Evolutionary conservation across 73 alveolate genomes (phyloP), one percentile per base, ranked within the genome.

Genomic region (Paramecium caudatum): DNA sequence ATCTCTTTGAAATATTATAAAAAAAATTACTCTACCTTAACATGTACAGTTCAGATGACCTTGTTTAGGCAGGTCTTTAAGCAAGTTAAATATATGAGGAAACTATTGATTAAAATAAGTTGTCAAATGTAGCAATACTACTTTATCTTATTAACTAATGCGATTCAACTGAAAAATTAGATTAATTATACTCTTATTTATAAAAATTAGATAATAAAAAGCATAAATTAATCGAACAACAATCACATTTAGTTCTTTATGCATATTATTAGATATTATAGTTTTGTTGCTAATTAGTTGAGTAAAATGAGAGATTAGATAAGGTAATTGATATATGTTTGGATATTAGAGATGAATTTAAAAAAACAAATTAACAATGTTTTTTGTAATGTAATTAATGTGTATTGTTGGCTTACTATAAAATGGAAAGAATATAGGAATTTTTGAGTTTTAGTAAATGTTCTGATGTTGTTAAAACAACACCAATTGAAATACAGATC

Each of bases 161-260:
- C 43, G 30, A 55, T 55, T 55, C 80, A 55, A 55, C 46, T 55
- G 80, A 55, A 55, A 55, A 55, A 55, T 27, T 55, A 55, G 80
- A 55, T 55, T 43, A 55, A 55, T 55, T 55, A 27, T 55, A 55
- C 30, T 43, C 23, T 27, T 55, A 7, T 10, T 27, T 55, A 27
- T 27, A 27, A 27, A 55, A 55, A 55, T 55, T 55, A 12, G 80
- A 55, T 10, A 27, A 65, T 25, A 65, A 65, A 65, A 65, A 65
- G 34, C 49, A 65, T 30, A 65, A 65, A 65, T 33, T 65, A 65
- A 30, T 65, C 7, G 83, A 65, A 16, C 17, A 36, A 13, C 39
- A 65, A 33, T 36, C 61, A 8, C 27, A 33, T 21, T 16, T 65
- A 33, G 39, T 65, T 10, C 5, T 65, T 32, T 65, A 65, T 27